Percentiles rank a stretch among this genome's conserved stretches.
phyloP scores from a whole-genome alignment of 2,329 filamentous ascomycete genomes.

The Pyricularia sp. region DNA sequence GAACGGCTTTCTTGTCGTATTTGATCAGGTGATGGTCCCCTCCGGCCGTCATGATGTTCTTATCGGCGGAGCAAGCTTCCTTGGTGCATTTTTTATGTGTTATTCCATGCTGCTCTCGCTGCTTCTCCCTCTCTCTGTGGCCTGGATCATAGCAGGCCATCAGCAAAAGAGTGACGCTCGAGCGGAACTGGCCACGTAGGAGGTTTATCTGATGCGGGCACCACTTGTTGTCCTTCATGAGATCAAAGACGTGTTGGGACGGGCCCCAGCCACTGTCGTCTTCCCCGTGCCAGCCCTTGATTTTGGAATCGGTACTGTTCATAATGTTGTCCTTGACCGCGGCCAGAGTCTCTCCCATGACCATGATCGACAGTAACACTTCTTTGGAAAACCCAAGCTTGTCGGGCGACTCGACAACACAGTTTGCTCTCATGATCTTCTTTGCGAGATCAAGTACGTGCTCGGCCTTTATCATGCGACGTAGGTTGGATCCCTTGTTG shows the following conservation, averaged over 20 bases:
- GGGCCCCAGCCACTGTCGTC: neutral
- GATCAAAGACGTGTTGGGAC: neutral
- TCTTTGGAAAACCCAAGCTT: neutral
- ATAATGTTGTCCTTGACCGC: neutral
- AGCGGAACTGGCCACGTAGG: neutral
- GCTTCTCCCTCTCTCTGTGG: neutral
- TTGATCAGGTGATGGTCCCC: too few species aligned
- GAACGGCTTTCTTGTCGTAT: too few species aligned
- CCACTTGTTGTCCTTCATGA: neutral
- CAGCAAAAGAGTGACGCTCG: neutral
- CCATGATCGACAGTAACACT: neutral
- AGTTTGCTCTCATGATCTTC: too few species aligned
- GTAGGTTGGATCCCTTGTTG: too few species aligned
- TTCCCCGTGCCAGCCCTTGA: neutral
- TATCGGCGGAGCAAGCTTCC: neutral
- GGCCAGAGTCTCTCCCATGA: neutral
- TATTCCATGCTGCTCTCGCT: neutral
- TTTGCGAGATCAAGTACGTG: too few species aligned
- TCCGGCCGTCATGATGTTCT: too few species aligned
- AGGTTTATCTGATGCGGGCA: neutral
- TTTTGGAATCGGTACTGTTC: neutral
- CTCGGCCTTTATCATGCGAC: too few species aligned
- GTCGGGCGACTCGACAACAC: too few species aligned
- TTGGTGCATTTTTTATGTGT: neutral
- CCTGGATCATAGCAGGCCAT: neutral